phyloP scores from a whole-genome alignment of 306 rosid genomes.

The Acacia confusa region DNA sequence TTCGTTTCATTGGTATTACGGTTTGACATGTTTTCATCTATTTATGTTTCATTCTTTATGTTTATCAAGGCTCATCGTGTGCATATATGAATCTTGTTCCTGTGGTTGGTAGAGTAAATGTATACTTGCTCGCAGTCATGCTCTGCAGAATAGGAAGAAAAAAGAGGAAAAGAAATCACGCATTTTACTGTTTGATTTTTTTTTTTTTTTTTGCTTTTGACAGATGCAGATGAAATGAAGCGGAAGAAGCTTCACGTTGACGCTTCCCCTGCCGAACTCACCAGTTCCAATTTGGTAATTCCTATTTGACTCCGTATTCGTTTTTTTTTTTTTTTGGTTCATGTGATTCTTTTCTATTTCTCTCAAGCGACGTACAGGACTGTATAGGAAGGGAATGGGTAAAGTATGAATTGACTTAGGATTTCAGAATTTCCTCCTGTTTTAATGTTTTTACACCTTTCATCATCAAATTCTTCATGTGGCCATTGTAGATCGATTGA shows the following conservation, averaged over 20 bases:
- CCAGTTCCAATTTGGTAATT: constrained; percentile 45
- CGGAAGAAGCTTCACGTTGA: constrained; percentile 44
- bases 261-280: constrained; percentile 37
- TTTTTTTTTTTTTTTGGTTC: constrained; percentile 3
- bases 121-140: background rate
- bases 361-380: background rate
- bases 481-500: background rate
- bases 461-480: background rate
- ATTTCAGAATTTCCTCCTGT: constrained; percentile 2
- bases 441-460: background rate
- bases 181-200: constrained; percentile 30
- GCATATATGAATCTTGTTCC: background rate
- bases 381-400: background rate
- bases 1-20: constrained; percentile 2
- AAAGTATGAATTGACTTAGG: background rate
- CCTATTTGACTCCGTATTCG: background rate
- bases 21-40: background rate
- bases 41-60: background rate
- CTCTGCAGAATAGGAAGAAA: background rate
- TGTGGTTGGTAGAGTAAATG: background rate
- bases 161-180: background rate
- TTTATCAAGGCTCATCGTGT: background rate
- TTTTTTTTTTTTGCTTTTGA: constrained; percentile 26
- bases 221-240: constrained; percentile 51
- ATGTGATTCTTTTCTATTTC: constrained; percentile 13